A percentile compares a stretch with the other conserved stretches of the same genome.
Conservation (phyloP, 2,329 filamentous ascomycete genomes). For the Colletotrichum gigasporum region DNA sequence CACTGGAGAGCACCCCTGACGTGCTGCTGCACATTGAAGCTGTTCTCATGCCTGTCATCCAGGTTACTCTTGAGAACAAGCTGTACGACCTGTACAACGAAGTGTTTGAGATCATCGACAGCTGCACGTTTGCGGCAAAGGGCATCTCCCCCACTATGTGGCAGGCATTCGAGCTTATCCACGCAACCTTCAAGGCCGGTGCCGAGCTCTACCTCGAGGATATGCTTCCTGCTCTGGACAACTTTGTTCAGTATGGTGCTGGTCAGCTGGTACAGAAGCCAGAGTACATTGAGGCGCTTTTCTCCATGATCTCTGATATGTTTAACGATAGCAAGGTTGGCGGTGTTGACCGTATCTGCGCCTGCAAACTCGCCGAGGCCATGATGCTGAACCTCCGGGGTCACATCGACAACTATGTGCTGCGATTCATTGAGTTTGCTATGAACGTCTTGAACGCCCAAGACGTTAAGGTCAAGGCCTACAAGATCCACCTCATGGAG, state of each 20-base stretch:
- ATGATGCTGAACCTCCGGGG: slow-evolving; percentile 96
- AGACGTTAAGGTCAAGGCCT: slow-evolving; percentile 89
- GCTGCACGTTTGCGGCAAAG: slow-evolving; percentile 98
- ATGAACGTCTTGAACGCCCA: slow-evolving; percentile 82
- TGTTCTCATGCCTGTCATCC: slow-evolving; percentile 96
- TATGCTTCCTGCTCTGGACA: slow-evolving; percentile 97
- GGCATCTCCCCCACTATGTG: slow-evolving; percentile 97
- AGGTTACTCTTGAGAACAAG: slow-evolving; percentile 96
- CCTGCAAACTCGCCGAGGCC: slow-evolving; percentile 96
- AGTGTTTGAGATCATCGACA: slow-evolving; percentile 98
- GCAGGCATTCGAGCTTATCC: slow-evolving; percentile 96
- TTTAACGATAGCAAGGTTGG: slow-evolving; percentile 93
- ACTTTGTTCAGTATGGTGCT: slow-evolving; percentile 94
- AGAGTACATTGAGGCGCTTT: slow-evolving; percentile 86
- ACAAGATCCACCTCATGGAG: slow-evolving; percentile 96
- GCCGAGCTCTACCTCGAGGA: slow-evolving; percentile 98
- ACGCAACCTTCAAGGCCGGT: slow-evolving; percentile 95
- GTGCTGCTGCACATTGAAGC: slow-evolving; percentile 94
- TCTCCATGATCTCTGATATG: slow-evolving; percentile 94
- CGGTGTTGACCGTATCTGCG: slow-evolving; percentile 93
- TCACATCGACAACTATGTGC: slow-evolving; percentile 86
- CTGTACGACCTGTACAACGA: slow-evolving; percentile 98
- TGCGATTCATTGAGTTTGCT: slow-evolving; percentile 87
- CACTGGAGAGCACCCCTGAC: slow-evolving; percentile 95
- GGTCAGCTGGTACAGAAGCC: slow-evolving; percentile 83